Evolutionary conservation across 2,329 filamentous ascomycete species (phyloP).

Genomic region (Calonectria leucothoes): DNA sequence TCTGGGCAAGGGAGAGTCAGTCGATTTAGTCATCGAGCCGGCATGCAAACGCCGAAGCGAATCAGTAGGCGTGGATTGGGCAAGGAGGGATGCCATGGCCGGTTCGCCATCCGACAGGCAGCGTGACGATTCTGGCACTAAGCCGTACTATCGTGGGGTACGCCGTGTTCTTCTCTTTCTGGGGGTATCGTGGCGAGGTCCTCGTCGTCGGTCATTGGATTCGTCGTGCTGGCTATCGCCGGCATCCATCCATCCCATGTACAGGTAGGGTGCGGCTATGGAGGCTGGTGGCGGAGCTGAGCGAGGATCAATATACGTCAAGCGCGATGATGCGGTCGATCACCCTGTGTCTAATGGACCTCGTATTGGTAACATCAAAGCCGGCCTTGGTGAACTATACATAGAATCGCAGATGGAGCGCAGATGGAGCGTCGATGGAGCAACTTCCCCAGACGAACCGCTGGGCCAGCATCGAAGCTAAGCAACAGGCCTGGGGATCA

Average conservation of each 20-base stretch:
- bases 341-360: background rate
- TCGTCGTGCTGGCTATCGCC: background rate
- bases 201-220: background rate
- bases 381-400: background rate
- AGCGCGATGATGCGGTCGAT: background rate
- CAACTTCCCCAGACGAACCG: background rate
- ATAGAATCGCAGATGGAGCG: background rate
- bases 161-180: background rate
- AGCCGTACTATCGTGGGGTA: background rate
- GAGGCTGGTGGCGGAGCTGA: background rate
- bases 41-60: conserved; percentile 7
- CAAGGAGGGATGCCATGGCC: background rate
- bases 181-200: background rate
- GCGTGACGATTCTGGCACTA: conserved; percentile 3
- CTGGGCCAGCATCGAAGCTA: background rate
- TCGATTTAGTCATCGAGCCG: conserved; percentile 15
- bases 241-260: background rate
- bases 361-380: background rate
- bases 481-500: background rate
- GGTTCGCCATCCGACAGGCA: background rate
- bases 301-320: background rate
- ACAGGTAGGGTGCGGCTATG: background rate
- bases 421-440: background rate
- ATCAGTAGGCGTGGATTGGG: background rate
- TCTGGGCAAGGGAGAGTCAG: conserved; percentile 12